Evolutionary conservation across 1,284 basidiomycete species (phyloP).

Genomic region (Cystobasidium pallidum): DNA sequence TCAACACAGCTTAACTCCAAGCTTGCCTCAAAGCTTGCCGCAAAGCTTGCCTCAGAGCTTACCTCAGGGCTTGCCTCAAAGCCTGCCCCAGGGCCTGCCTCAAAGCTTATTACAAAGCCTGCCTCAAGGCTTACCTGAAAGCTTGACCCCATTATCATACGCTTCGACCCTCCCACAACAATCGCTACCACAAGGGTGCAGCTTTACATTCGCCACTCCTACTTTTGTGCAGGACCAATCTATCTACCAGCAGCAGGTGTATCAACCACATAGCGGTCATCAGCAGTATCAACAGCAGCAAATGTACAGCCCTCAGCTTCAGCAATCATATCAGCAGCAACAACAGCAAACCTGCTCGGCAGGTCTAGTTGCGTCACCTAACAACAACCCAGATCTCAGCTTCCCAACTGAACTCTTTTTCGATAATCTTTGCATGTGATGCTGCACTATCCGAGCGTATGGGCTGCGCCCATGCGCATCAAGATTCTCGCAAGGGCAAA

Average conservation of each 20-base stretch:
- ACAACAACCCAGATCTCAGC: constrained; percentile 9
- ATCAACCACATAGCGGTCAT: too few relatives aligned
- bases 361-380: background rate
- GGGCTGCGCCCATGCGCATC: background rate
- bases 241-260: constrained; percentile 11
- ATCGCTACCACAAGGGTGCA: constrained; percentile 9
- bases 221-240: constrained; percentile 26
- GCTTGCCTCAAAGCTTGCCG: constrained; percentile 14
- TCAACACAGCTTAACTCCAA: constrained; percentile 6
- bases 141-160: background rate
- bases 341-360: background rate
- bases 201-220: constrained; percentile 23
- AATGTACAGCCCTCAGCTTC: background rate
- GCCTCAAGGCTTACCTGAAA: constrained; percentile 8
- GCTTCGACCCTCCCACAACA: background rate
- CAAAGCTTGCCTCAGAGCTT: constrained; percentile 19
- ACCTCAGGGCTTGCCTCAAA: constrained; percentile 11
- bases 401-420: constrained; percentile 37
- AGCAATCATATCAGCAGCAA: constrained; percentile 6
- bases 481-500: too few relatives aligned
- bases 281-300: too few relatives aligned
- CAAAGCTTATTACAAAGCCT: constrained; percentile 9
- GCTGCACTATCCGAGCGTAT: background rate
- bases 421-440: constrained; percentile 40
- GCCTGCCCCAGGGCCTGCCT: constrained; percentile 13